These are phyloP conservation scores for Lentinula guzmanii DNA, from an alignment of 768 basidiomycete genomes.

Conservation along the genomic window DNA sequence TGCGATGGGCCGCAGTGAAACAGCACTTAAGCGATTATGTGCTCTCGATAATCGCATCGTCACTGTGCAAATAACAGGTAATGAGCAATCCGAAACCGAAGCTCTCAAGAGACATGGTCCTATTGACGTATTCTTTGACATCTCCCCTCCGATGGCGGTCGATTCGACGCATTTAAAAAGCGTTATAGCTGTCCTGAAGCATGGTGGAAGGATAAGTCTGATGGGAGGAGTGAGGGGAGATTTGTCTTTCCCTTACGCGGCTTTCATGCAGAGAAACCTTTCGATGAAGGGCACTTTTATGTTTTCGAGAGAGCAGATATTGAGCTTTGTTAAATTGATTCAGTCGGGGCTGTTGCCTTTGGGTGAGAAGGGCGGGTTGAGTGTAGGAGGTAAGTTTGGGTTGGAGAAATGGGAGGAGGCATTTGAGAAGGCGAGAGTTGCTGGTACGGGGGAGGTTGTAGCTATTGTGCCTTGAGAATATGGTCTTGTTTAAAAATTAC, in stretches of 20 bases:
- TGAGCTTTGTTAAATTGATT: background rate
- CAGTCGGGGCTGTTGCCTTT: background rate
- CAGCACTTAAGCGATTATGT: background rate
- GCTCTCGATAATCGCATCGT: background rate
- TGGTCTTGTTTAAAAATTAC: too few relatives aligned
- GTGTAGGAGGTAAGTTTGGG: background rate
- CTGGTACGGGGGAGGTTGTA: background rate
- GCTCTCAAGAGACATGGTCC: background rate
- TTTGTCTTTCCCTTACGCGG: background rate
- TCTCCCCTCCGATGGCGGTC: background rate
- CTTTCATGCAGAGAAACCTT: constrained; percentile 3
- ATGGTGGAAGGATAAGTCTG: background rate
- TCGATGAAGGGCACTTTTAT: background rate
- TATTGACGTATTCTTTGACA: background rate
- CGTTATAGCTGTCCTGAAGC: background rate
- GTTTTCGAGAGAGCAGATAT: background rate
- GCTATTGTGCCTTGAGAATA: background rate
- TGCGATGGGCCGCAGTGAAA: constrained; percentile 6
- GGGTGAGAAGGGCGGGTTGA: background rate
- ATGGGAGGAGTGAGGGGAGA: background rate
- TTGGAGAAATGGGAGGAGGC: background rate
- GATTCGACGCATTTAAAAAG: background rate
- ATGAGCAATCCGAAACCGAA: background rate
- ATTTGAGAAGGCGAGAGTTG: background rate
- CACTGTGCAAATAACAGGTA: background rate